These are phyloP conservation scores for Scedosporium aurantiacum DNA, from an alignment of 2,329 filamentous ascomycete species.

Conservation along the genomic window DNA sequence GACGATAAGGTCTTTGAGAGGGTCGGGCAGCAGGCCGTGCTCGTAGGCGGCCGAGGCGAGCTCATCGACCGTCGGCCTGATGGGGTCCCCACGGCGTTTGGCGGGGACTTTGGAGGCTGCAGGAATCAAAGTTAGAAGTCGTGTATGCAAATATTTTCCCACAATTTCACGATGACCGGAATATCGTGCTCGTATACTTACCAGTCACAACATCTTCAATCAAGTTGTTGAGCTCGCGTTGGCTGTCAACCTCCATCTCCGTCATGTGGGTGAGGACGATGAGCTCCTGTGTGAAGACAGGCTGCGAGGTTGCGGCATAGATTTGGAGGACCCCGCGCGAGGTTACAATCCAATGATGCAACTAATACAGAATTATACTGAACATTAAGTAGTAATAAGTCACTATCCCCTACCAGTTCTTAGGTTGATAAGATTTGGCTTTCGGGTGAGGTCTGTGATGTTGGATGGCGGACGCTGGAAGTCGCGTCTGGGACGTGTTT, in stretches of 20 bases:
- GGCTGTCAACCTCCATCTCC: conserved; percentile 15
- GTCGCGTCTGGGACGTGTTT: background rate
- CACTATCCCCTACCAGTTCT: too few relatives aligned
- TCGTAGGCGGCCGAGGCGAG: conserved; percentile 55
- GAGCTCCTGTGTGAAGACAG: background rate
- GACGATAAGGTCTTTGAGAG: conserved; percentile 52
- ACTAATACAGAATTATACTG: background rate
- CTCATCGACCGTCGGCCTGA: conserved; percentile 53
- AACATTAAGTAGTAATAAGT: too few relatives aligned
- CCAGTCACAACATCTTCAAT: conserved; percentile 24
- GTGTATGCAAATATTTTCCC: too few relatives aligned
- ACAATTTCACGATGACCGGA: too few relatives aligned
- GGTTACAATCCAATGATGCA: background rate
- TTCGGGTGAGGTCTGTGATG: too few relatives aligned
- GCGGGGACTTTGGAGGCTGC: conserved; percentile 49
- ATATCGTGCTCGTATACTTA: background rate
- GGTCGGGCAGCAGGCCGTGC: conserved; percentile 50
- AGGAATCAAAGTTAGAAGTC: conserved; percentile 8
- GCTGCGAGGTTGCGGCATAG: background rate
- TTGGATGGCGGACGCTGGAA: background rate
- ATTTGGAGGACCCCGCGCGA: background rate
- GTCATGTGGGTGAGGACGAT: background rate
- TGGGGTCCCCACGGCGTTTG: conserved; percentile 52
- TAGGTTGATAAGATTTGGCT: too few relatives aligned
- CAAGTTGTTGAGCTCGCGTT: conserved; percentile 21